Percentiles rank a stretch among this genome's conserved stretches.
Conservation (phyloP, 2,329 filamentous ascomycete genomes). For the Arthrobotrys iridis region DNA sequence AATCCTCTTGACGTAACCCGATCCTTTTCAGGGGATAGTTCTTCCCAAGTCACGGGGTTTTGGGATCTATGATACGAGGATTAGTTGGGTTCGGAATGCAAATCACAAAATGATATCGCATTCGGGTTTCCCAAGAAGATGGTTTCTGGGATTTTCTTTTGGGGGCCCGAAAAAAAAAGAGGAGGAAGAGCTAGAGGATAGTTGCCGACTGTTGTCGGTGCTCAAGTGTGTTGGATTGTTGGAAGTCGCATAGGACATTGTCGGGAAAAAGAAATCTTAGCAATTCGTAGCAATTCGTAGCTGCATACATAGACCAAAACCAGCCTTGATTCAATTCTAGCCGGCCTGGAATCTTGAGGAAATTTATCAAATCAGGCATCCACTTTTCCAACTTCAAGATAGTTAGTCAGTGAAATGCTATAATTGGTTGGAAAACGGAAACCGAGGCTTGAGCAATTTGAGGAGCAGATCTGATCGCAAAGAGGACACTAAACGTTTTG, state of each 20-base stretch:
- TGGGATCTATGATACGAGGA: conserved; percentile 34
- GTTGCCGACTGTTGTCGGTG: conserved; percentile 30
- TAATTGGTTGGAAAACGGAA: conserved; percentile 44
- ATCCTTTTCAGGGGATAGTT: conserved; percentile 37
- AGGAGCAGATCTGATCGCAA: conserved; percentile 10
- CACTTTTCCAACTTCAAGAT: conserved; percentile 22
- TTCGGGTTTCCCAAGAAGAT: conserved; percentile 29
- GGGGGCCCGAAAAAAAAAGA: neutral
- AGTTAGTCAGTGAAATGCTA: neutral
- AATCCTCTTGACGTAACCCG: conserved; percentile 26
- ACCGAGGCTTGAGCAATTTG: conserved; percentile 15
- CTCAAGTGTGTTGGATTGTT: conserved; percentile 41
- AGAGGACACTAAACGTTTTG: neutral
- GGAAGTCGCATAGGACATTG: conserved; percentile 19
- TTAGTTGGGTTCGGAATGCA: conserved; percentile 21
- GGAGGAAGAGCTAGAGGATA: neutral
- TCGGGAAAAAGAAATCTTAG: neutral
- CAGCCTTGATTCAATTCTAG: neutral
- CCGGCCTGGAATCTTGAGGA: too few relatives aligned
- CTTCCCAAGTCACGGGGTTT: conserved; percentile 46
- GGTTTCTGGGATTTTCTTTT: conserved; percentile 35
- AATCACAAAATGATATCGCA: conserved; percentile 2
- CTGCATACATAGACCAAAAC: conserved; percentile 23
- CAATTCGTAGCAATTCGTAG: neutral
- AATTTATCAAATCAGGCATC: conserved; percentile 28